phyloP scores from a whole-genome alignment of 257 asterid genomes.

The Nicotiana knightiana region DNA sequence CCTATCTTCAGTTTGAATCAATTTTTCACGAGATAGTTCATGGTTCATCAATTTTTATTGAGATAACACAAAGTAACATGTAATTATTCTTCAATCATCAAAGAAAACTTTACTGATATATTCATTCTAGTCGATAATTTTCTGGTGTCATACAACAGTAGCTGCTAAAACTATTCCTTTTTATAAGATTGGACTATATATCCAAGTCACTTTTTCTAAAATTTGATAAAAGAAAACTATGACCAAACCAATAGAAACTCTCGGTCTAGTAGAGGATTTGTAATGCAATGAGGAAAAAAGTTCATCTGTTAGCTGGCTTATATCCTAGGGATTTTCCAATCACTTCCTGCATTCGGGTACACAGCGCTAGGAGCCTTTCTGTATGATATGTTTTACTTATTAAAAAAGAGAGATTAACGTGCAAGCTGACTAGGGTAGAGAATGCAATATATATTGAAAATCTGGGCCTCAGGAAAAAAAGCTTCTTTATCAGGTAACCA shows the following conservation, averaged over 20 bases:
- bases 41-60: background rate
- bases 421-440: background rate
- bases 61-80: background rate
- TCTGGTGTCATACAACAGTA: background rate
- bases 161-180: background rate
- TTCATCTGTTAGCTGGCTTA: background rate
- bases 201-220: background rate
- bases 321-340: background rate
- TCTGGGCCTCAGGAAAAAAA: background rate
- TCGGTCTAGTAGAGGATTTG: background rate
- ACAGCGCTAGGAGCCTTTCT: background rate
- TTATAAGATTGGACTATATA: background rate
- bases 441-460: background rate
- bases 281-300: background rate
- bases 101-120: background rate
- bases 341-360: background rate
- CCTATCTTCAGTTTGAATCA: background rate
- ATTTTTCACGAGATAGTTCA: background rate
- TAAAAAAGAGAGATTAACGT: background rate
- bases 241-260: background rate
- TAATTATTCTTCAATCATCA: background rate
- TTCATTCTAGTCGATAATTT: background rate
- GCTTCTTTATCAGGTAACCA: background rate
- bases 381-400: background rate
- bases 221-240: background rate